Conservation (phyloP, 345 rosid species). For the Populus simonii region DNA sequence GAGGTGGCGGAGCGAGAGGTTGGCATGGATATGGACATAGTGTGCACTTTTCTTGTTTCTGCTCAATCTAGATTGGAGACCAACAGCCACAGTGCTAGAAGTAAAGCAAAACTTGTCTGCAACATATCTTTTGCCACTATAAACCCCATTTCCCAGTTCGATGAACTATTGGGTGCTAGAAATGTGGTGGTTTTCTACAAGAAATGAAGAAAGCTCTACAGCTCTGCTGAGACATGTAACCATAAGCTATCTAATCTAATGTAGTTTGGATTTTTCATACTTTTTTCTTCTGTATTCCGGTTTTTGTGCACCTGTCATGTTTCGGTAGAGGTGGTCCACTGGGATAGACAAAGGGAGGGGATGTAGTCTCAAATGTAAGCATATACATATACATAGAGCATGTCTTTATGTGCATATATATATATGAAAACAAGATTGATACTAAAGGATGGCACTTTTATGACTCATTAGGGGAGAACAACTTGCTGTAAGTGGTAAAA, state of each 20-base stretch:
- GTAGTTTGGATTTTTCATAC: slow-evolving; percentile 5
- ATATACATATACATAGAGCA: neutral
- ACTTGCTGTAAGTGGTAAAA: no score
- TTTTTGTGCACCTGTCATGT: slow-evolving; percentile 42
- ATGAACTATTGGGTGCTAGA: neutral
- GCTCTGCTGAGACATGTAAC: slow-evolving; percentile 3
- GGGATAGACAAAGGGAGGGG: neutral
- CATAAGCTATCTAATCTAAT: neutral
- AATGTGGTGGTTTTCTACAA: neutral
- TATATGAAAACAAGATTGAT: no score
- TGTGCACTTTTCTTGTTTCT: slow-evolving; percentile 24
- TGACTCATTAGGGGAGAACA: no score
- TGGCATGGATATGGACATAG: slow-evolving; percentile 35
- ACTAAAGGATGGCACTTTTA: no score
- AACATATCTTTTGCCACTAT: slow-evolving; percentile 14
- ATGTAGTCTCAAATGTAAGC: neutral
- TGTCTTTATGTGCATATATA: no score
- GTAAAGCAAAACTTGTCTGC: slow-evolving; percentile 2
- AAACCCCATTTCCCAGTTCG: neutral
- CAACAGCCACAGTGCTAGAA: slow-evolving; percentile 19
- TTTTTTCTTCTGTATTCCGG: slow-evolving; percentile 4
- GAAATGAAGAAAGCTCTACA: slow-evolving; percentile 5
- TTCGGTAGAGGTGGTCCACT: slow-evolving; percentile 8
- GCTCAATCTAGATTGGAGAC: slow-evolving; percentile 11
- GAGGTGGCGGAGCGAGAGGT: slow-evolving; percentile 24